These are phyloP conservation scores for Colletotrichum simmondsii DNA, from an alignment of 2,329 filamentous ascomycete species.

Conservation along the genomic window DNA sequence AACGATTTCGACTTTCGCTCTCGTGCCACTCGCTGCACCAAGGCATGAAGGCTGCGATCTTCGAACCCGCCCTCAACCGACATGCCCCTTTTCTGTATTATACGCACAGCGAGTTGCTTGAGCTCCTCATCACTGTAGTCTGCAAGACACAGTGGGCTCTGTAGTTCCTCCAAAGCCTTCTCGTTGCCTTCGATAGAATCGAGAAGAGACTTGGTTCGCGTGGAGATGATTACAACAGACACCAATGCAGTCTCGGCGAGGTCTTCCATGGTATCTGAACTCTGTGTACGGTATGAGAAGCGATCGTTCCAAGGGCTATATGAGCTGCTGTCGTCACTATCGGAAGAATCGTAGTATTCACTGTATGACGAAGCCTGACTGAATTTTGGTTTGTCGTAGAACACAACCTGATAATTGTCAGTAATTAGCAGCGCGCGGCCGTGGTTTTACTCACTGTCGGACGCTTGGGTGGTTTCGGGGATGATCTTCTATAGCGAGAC, in stretches of 20 bases:
- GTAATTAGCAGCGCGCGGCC: slow-evolving; percentile 39
- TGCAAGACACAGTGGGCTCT: background rate
- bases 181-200: background rate
- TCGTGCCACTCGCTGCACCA: background rate
- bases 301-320: too few relatives aligned
- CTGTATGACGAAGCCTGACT: too few relatives aligned
- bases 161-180: background rate
- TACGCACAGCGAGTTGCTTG: background rate
- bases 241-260: too few relatives aligned
- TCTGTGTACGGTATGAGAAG: too few relatives aligned
- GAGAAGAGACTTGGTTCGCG: background rate
- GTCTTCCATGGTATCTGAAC: too few relatives aligned
- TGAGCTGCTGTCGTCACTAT: too few relatives aligned
- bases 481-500: slow-evolving; percentile 27
- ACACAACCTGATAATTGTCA: slow-evolving; percentile 18
- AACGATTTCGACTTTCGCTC: background rate
- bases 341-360: too few relatives aligned
- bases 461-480: slow-evolving; percentile 41
- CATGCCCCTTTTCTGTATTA: background rate
- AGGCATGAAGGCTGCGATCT: background rate
- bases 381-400: background rate
- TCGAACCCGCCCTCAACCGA: background rate
- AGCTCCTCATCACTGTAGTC: background rate
- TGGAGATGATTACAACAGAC: background rate
- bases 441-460: slow-evolving; percentile 43